Evolutionary conservation across 2,329 filamentous ascomycete species (phyloP), one percentile per base, ranked within the genome.

Genomic region (Apiospora malaysiana): DNA sequence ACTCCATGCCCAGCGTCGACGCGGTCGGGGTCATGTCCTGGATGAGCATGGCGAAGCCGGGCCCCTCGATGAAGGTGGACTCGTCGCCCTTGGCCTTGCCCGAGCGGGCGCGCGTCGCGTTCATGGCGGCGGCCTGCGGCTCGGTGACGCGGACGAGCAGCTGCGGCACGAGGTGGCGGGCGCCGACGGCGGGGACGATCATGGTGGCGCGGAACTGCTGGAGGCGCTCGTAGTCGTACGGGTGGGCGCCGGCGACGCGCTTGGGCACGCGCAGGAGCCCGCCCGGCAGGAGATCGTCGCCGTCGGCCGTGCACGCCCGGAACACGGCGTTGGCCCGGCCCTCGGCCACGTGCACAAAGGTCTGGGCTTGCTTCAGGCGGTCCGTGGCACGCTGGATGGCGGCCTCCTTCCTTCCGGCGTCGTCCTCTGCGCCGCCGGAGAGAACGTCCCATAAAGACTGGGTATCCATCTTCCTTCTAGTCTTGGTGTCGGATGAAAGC

Each of bases 291-390:
- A 70, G 82, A 79, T 69, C 83, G 76, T 51, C 83, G 76, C 67
- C 67, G 45, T 75, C 77, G 78, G 72, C 76, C 79, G 73, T 47
- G 78, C 72, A 69, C 70, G 93, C 85, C 74, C 87, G 86, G 77
- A 93, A 94, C 73, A 95, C 91, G 68, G 92, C 87, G 79, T 96
- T 95, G 69, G 93, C 93, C 32, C 92, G 91, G 32, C 93, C 93
- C 80, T 96, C 93, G 37, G 86, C 87, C 27, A 90, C 81, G 71
- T 89, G 82, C 69, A 80, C 78, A 68, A 77, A 79, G 25, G 76
- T 70, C 75, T 70, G 23, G 75, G 75, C 66, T 72, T 71, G 43
- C 69, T 71, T 27, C 72, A 74, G 65, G 68, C 73, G 56, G 42
- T 18, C 37, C 27, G 46, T 37, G 16, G 66, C 66, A 12, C 47